These are phyloP conservation scores for Camellia granthamiana DNA, from an alignment of 148 eudicot species.

Conservation along the genomic window DNA sequence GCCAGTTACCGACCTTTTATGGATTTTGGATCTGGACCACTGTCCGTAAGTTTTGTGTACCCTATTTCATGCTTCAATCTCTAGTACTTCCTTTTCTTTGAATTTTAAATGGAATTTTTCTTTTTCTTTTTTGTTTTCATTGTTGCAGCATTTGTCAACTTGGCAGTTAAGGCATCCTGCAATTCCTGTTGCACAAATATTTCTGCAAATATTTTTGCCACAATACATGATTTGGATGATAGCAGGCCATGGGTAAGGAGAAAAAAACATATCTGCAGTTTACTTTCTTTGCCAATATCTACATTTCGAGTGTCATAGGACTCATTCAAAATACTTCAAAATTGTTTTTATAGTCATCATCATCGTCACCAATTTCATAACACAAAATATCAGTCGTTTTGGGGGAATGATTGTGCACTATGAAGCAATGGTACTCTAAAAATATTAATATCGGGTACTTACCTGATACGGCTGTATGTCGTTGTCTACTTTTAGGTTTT, in stretches of 20 bases:
- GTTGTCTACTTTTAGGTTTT: too few relatives aligned
- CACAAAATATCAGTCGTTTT: neutral
- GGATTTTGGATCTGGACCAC: conserved; percentile 13
- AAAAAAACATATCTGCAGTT: neutral
- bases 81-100: neutral
- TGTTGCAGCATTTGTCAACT: conserved; percentile 1
- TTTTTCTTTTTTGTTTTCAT: neutral
- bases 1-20: conserved; percentile 8
- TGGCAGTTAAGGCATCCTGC: conserved; percentile 17
- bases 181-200: neutral
- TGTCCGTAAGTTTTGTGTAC: conserved; percentile 8
- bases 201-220: conserved; percentile 12
- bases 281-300: neutral
- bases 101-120: neutral
- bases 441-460: too few relatives aligned
- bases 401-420: neutral
- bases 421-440: too few relatives aligned
- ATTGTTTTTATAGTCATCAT: neutral
- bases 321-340: neutral
- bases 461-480: too few relatives aligned
- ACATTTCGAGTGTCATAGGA: neutral
- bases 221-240: conserved; percentile 19
- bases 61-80: neutral
- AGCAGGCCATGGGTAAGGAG: conserved; percentile 20
- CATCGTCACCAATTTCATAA: neutral